Evolutionary conservation across 306 rosid species (phyloP).

Genomic region (Leucaena leucocephala): DNA sequence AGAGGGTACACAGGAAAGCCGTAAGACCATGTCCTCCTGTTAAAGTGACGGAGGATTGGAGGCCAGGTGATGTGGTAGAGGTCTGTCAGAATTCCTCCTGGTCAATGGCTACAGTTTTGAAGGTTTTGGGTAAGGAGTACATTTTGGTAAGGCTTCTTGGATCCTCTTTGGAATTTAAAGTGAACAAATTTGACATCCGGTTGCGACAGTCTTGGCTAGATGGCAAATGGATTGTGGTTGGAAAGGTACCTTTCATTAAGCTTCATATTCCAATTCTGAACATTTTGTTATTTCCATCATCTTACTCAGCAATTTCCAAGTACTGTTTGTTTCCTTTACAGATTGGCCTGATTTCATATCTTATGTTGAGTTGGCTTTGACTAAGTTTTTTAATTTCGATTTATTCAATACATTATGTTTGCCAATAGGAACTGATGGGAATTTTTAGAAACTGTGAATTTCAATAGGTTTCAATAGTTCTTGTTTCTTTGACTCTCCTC

Average conservation of each 20-base stretch:
- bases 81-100: constrained; percentile 71
- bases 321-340: constrained; percentile 19
- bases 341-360: constrained; percentile 19
- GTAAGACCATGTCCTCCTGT: constrained; percentile 85
- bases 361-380: constrained; percentile 31
- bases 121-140: constrained; percentile 61
- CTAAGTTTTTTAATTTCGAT: constrained; percentile 26
- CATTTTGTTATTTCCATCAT: constrained; percentile 7
- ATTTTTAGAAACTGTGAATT: constrained; percentile 2
- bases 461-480: constrained; percentile 3
- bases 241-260: constrained; percentile 59
- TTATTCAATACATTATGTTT: constrained; percentile 22
- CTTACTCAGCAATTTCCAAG: constrained; percentile 26
- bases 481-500: not conserved
- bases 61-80: constrained; percentile 81
- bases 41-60: constrained; percentile 60
- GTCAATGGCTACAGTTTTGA: constrained; percentile 83
- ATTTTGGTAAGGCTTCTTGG: constrained; percentile 81
- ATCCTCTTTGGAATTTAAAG: constrained; percentile 71
- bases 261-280: constrained; percentile 22
- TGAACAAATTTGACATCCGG: constrained; percentile 67
- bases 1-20: constrained; percentile 64
- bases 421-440: constrained; percentile 15
- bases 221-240: constrained; percentile 75
- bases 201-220: constrained; percentile 82